Percentiles rank a stretch among this genome's conserved stretches.
Conservation (phyloP, 352 stramenopile genomes). For the Pythium sp. region DNA sequence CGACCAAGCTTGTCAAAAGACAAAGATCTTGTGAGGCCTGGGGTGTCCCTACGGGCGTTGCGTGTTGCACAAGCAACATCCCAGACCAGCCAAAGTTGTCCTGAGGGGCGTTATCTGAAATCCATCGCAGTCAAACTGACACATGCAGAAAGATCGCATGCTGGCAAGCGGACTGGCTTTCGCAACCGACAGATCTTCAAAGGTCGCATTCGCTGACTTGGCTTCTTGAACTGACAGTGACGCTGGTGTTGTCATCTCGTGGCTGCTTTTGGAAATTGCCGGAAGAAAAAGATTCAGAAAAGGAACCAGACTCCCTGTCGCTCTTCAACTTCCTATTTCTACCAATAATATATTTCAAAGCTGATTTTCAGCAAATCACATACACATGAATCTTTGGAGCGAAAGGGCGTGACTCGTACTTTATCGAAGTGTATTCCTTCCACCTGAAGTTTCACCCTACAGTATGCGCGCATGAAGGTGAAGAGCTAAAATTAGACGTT, state of each 20-base stretch:
- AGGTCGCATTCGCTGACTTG: neutral
- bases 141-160: neutral
- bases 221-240: conserved; percentile 1
- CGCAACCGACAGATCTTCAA: conserved; percentile 2
- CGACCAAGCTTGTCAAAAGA: neutral
- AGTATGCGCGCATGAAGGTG: neutral
- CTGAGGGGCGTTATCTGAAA: neutral
- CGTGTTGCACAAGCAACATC: neutral
- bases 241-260: conserved; percentile 8
- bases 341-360: neutral
- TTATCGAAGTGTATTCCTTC: neutral
- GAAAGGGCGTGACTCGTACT: conserved; percentile 18
- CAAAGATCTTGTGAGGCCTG: neutral
- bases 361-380: conserved; percentile 3
- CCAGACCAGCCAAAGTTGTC: neutral
- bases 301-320: neutral
- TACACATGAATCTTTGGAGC: conserved; percentile 8
- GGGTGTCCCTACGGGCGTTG: neutral
- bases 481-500: conserved; percentile 7
- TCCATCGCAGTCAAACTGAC: neutral
- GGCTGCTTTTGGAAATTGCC: conserved; percentile 2
- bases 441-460: conserved; percentile 1
- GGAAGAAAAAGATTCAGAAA: conserved; percentile 14
- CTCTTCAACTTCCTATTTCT: neutral
- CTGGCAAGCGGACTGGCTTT: neutral